Percentiles rank a stretch among this genome's conserved stretches.
Evolutionary conservation across 2,329 filamentous ascomycete species (phyloP).

Genomic region (Colletotrichum musae): DNA sequence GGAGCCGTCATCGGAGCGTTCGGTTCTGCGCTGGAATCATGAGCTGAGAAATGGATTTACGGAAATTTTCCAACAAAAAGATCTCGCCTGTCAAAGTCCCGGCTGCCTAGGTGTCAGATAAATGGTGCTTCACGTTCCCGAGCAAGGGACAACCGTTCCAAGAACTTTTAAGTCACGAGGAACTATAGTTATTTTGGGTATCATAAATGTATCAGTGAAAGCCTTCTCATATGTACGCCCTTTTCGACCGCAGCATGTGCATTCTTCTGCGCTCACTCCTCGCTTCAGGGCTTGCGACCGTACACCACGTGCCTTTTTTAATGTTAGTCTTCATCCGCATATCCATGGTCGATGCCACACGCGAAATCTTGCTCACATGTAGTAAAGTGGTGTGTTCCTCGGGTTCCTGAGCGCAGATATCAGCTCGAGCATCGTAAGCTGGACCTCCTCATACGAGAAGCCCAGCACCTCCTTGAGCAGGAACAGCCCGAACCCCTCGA

Average conservation of each 20-base stretch:
- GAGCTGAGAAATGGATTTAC: too few relatives aligned
- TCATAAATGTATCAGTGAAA: too few relatives aligned
- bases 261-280: background rate
- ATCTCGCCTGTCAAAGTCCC: too few relatives aligned
- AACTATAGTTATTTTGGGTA: too few relatives aligned
- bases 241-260: background rate
- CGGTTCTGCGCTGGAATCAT: too few relatives aligned
- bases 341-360: background rate
- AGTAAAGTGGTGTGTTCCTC: constrained; percentile 8
- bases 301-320: constrained; percentile 14
- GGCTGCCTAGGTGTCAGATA: too few relatives aligned
- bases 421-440: constrained; percentile 42
- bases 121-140: too few relatives aligned
- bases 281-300: constrained; percentile 12
- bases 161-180: too few relatives aligned
- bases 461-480: constrained; percentile 49
- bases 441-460: constrained; percentile 46
- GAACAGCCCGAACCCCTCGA: constrained; percentile 48
- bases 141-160: too few relatives aligned
- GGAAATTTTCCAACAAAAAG: too few relatives aligned
- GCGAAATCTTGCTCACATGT: constrained; percentile 2
- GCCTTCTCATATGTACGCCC: too few relatives aligned
- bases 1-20: too few relatives aligned
- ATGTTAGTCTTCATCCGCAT: constrained; percentile 1
- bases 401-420: constrained; percentile 29